Percentiles rank a stretch among this genome's conserved stretches.
Evolutionary conservation across 768 basidiomycete genomes (phyloP).

Genomic region (Brasilioporus rufonigricans): DNA sequence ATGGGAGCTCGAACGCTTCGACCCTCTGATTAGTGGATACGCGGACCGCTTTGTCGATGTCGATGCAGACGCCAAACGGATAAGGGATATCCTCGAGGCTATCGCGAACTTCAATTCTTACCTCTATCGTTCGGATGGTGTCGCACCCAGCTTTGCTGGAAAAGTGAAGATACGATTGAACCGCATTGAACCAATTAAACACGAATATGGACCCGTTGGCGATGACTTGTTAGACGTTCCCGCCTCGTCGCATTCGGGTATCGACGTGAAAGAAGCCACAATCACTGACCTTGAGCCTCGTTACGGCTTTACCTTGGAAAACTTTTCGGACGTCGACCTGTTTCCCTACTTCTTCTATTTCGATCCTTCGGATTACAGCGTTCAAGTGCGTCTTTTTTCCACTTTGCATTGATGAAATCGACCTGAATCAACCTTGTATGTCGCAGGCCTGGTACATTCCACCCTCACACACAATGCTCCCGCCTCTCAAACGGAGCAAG

Average conservation of each 20-base stretch:
- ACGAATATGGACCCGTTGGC: conserved; percentile 6
- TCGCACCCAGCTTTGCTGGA: conserved; percentile 4
- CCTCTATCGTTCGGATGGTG: conserved; percentile 15
- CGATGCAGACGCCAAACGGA: not conserved
- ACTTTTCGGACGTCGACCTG: conserved; percentile 13
- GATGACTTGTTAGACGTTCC: conserved; percentile 8
- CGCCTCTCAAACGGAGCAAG: conserved; percentile 7
- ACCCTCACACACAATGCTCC: not conserved
- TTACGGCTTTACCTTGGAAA: conserved; percentile 20
- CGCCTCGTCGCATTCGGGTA: not conserved
- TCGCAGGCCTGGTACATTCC: conserved; percentile 19
- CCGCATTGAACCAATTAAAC: not conserved
- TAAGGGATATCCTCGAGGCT: conserved; percentile 4
- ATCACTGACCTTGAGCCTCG: conserved; percentile 9
- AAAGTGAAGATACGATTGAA: conserved; percentile 14
- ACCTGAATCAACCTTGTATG: no score
- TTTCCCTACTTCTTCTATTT: conserved; percentile 27
- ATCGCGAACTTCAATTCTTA: conserved; percentile 22
- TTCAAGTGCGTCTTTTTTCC: conserved; percentile 10
- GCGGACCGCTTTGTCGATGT: conserved; percentile 2
- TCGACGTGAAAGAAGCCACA: conserved; percentile 7
- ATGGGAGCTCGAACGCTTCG: conserved; percentile 19
- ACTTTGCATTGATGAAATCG: no score
- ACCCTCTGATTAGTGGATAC: conserved; percentile 9
- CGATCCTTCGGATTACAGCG: conserved; percentile 20